These are phyloP conservation scores for Naganishia liquefaciens DNA, from an alignment of 1,284 basidiomycete species.

Conservation along the genomic window DNA sequence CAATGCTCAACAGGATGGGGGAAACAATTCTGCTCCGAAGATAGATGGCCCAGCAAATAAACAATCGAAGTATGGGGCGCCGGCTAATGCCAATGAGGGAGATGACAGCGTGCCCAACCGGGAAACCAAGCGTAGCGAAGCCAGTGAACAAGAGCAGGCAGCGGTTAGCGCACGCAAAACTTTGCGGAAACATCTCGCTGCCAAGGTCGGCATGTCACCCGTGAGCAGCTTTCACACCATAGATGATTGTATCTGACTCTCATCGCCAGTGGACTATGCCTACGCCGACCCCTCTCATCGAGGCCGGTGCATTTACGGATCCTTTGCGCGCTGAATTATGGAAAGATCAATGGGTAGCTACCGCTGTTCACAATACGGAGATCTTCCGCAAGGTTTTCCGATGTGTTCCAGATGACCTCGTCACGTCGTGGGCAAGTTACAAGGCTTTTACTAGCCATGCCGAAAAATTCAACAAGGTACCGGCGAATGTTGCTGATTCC, in stretches of 20 bases:
- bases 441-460: conserved; percentile 75
- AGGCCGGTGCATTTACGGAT: conserved; percentile 78
- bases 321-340: conserved; percentile 82
- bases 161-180: conserved; percentile 59
- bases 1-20: conserved; percentile 38
- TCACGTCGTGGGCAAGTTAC: conserved; percentile 93
- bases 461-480: conserved; percentile 62
- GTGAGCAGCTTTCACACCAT: conserved; percentile 12
- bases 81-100: conserved; percentile 60
- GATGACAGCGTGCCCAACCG: conserved; percentile 54
- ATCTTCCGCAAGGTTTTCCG: conserved; percentile 92
- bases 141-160: conserved; percentile 60
- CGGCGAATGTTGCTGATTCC: conserved; percentile 46
- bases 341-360: conserved; percentile 83
- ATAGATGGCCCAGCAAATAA: conserved; percentile 46
- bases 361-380: conserved; percentile 83
- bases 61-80: conserved; percentile 55
- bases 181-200: conserved; percentile 62
- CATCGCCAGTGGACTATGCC: conserved; percentile 57
- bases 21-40: conserved; percentile 43
- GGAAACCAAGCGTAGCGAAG: conserved; percentile 46
- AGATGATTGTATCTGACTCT: not conserved
- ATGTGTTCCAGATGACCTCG: conserved; percentile 82
- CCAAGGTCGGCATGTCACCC: conserved; percentile 60
- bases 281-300: conserved; percentile 68